A percentile compares a stretch with the other conserved stretches of the same genome.
Evolutionary conservation across 202 grass and related monocot genomes (phyloP).

Genomic region (Schoenoplectus tabernaemontani): DNA sequence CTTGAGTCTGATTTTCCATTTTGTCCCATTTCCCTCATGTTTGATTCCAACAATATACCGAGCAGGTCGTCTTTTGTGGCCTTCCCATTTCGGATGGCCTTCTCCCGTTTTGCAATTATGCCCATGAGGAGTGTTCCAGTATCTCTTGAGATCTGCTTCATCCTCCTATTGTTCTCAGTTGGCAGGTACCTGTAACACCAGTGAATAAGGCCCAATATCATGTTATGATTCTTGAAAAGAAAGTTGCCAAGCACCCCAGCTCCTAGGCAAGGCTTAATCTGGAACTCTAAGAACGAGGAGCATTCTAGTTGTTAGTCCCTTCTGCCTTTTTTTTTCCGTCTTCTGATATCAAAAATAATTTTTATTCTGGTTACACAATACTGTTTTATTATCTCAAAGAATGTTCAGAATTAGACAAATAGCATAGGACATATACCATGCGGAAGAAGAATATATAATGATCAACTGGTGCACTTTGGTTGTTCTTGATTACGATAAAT

Average conservation of each 20-base stretch:
- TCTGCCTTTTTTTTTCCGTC: not conserved
- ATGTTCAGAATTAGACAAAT: not conserved
- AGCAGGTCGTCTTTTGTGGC: constrained; percentile 47
- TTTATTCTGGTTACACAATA: not conserved
- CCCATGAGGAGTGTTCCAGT: constrained; percentile 30
- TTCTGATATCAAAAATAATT: not conserved
- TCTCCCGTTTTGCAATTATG: constrained; percentile 52
- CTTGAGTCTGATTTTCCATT: constrained; percentile 27
- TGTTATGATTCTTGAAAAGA: too few species aligned
- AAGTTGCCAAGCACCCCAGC: too few species aligned
- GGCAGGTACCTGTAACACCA: constrained; percentile 43
- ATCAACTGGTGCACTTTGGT: not conserved
- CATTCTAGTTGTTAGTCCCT: not conserved
- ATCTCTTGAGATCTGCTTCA: constrained; percentile 34
- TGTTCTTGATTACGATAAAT: not conserved
- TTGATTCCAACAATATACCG: constrained; percentile 52
- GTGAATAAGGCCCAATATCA: not conserved
- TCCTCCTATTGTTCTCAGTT: constrained; percentile 46
- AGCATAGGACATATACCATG: not conserved
- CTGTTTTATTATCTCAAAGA: not conserved
- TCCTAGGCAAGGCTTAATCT: too few species aligned
- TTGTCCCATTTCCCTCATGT: constrained; percentile 29
- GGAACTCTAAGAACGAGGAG: not conserved
- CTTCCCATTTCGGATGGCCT: constrained; percentile 31
- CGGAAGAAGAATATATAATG: not conserved